These are phyloP conservation scores for Naegleria fowleri DNA, from an alignment of 208 protist genomes.

Conservation along the genomic window DNA sequence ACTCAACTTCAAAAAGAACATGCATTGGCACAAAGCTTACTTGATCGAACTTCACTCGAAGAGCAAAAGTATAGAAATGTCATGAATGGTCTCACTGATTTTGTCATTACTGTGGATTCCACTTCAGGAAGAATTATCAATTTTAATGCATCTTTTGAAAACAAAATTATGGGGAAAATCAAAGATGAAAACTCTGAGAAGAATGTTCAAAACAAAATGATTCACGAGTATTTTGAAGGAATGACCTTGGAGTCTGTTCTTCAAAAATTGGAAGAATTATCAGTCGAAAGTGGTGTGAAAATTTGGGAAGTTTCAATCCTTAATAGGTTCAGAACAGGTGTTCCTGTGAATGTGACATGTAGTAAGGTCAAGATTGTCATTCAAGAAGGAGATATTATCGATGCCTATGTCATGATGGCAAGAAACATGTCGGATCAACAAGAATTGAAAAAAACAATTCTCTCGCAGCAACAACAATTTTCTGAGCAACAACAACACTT, in stretches of 20 bases:
- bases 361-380: background rate
- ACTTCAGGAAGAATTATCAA: background rate
- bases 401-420: background rate
- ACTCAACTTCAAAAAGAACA: background rate
- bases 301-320: background rate
- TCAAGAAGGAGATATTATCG: background rate
- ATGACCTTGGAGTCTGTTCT: background rate
- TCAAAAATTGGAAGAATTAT: background rate
- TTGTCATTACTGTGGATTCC: background rate
- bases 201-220: background rate
- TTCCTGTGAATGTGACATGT: background rate
- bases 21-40: background rate
- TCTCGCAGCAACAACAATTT: background rate
- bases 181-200: background rate
- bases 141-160: background rate
- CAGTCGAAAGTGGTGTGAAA: background rate
- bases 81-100: background rate
- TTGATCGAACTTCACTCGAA: background rate
- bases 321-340: background rate
- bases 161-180: background rate
- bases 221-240: background rate
- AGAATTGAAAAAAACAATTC: background rate
- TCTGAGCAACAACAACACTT: background rate
- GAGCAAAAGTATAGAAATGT: conserved; percentile 1
- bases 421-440: background rate